These are phyloP conservation scores for Zygoascus meyerae DNA, from an alignment of 1,139 yeast species.

Conservation along the genomic window DNA sequence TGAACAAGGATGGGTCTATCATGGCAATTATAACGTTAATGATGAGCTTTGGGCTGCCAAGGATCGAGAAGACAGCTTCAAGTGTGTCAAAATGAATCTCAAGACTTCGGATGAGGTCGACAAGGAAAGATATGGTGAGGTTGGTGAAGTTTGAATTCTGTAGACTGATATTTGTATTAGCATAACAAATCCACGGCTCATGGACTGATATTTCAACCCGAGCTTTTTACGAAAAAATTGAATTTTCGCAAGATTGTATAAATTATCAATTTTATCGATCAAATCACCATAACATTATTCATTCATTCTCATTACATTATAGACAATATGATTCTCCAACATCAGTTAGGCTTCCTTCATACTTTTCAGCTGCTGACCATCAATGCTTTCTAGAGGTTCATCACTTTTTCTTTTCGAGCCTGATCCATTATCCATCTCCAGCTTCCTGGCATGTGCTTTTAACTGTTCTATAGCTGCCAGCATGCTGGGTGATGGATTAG, in stretches of 20 bases:
- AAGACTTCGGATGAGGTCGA: no score
- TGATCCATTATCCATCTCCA: conserved; percentile 18
- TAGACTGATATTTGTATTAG: no score
- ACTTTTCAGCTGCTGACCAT: conserved; percentile 18
- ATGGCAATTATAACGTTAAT: conserved; percentile 93
- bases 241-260: no score
- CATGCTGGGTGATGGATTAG: conserved; percentile 34
- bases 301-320: background rate
- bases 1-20: conserved; percentile 90
- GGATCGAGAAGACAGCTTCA: conserved; percentile 82
- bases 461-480: conserved; percentile 34
- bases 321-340: background rate
- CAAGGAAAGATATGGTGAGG: no score
- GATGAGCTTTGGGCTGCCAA: conserved; percentile 89
- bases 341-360: conserved; percentile 12
- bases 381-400: conserved; percentile 14
- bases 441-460: conserved; percentile 30
- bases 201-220: no score
- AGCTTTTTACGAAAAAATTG: no score
- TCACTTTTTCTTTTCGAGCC: conserved; percentile 18
- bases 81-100: conserved; percentile 54
- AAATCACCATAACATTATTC: background rate
- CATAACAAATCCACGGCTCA: no score
- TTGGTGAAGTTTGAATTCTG: no score
- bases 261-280: conserved; percentile 2